Percentiles rank a stretch among this genome's conserved stretches.
phyloP scores from a whole-genome alignment of 2,329 filamentous ascomycete species.

The Verticillium tricorpus region DNA sequence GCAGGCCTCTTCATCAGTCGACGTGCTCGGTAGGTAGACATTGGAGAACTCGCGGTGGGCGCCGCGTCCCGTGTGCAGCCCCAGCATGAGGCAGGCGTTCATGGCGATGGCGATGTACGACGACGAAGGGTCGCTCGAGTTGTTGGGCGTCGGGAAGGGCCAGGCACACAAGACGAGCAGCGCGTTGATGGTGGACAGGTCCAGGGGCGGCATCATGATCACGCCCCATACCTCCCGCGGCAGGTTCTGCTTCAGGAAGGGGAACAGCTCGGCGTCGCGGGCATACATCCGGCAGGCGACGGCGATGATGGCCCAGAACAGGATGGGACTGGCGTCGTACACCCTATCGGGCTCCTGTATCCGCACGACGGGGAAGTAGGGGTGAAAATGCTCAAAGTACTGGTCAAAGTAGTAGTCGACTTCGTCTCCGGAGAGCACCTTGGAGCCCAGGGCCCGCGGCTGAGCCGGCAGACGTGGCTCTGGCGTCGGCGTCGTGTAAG shows the following conservation, averaged over 20 bases:
- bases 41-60: conserved; percentile 41
- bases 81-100: conserved; percentile 43
- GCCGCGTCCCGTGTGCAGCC: conserved; percentile 49
- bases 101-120: conserved; percentile 41
- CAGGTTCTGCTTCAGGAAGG: conserved; percentile 42
- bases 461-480: conserved; percentile 22
- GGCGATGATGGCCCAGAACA: conserved; percentile 53
- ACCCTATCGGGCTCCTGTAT: conserved; percentile 45
- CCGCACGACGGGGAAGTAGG: conserved; percentile 47
- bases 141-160: conserved; percentile 46
- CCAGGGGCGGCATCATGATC: conserved; percentile 36
- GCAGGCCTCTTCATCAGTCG: conserved; percentile 42
- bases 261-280: conserved; percentile 34
- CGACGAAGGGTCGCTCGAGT: conserved; percentile 45
- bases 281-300: conserved; percentile 46
- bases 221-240: conserved; percentile 40
- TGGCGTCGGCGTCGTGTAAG: conserved; percentile 23
- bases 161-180: conserved; percentile 47
- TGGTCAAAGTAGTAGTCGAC: conserved; percentile 53
- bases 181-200: conserved; percentile 45
- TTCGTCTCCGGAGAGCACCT: conserved; percentile 46
- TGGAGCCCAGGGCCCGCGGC: conserved; percentile 40
- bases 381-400: conserved; percentile 50
- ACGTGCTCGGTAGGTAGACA: conserved; percentile 35
- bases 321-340: conserved; percentile 40